These are phyloP conservation scores for Phytopythium litorale DNA, from an alignment of 352 stramenopile genomes.

Conservation along the genomic window DNA sequence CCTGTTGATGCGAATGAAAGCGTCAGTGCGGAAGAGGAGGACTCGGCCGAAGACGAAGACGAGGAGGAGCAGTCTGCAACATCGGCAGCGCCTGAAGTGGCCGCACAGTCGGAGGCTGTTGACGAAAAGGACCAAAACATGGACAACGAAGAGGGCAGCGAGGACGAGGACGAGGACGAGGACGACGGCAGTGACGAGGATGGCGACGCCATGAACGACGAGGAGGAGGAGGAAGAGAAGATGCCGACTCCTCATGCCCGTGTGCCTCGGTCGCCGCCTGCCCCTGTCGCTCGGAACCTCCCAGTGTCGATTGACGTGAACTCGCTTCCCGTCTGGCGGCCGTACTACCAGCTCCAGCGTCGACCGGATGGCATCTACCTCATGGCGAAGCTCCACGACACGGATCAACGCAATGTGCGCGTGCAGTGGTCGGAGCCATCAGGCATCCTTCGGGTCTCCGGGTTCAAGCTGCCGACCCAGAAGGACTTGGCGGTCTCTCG, in stretches of 20 bases:
- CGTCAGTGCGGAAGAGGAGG: constrained; percentile 1
- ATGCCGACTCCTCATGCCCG: not conserved
- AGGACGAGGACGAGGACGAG: constrained; percentile 12
- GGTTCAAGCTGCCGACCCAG: constrained; percentile 47
- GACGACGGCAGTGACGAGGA: constrained; percentile 11
- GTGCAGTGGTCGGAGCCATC: constrained; percentile 39
- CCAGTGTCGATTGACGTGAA: constrained; percentile 15
- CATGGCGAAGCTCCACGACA: constrained; percentile 24
- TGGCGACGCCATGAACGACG: constrained; percentile 12
- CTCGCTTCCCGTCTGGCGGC: constrained; percentile 44
- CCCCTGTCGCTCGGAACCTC: not conserved
- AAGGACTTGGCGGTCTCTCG: constrained; percentile 54
- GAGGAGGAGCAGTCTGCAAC: constrained; percentile 9
- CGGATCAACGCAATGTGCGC: constrained; percentile 27
- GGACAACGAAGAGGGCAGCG: constrained; percentile 11
- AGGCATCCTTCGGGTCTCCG: constrained; percentile 38
- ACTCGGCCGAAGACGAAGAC: constrained; percentile 7
- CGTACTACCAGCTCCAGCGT: constrained; percentile 61
- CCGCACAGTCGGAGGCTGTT: constrained; percentile 1
- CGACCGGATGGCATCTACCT: constrained; percentile 42
- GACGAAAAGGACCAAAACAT: constrained; percentile 13
- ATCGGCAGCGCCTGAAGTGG: not conserved
- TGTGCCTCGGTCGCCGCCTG: not conserved
- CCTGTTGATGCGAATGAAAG: constrained; percentile 1
- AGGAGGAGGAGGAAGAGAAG: constrained; percentile 17